Conservation (phyloP, 805 yeast species). For the Saccharomycopsis fermentans region DNA sequence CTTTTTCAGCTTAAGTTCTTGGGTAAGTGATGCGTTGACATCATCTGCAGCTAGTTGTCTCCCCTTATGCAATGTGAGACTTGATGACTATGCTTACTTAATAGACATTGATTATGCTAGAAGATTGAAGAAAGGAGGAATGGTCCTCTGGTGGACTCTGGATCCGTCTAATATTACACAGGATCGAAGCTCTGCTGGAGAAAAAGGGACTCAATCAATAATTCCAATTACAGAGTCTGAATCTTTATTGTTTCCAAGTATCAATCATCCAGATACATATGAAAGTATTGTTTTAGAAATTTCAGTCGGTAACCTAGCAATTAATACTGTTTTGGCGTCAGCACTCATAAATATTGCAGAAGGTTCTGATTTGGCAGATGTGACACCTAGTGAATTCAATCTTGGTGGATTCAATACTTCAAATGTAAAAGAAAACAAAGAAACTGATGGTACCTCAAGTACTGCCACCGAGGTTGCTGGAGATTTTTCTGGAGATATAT, state of each 20-base stretch:
- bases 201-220: slow-evolving; percentile 52
- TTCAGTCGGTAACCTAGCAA: slow-evolving; percentile 65
- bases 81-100: slow-evolving; percentile 67
- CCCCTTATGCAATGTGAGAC: slow-evolving; percentile 76
- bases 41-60: slow-evolving; percentile 65
- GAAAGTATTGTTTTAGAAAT: slow-evolving; percentile 71
- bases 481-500: slow-evolving; percentile 74
- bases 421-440: slow-evolving; percentile 22
- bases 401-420: not conserved
- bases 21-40: slow-evolving; percentile 57
- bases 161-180: slow-evolving; percentile 45
- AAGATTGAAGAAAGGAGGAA: slow-evolving; percentile 48
- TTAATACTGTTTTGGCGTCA: slow-evolving; percentile 81
- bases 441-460: slow-evolving; percentile 13
- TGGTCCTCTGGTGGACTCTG: slow-evolving; percentile 92
- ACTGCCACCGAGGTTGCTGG: slow-evolving; percentile 17
- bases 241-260: slow-evolving; percentile 56
- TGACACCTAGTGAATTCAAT: slow-evolving; percentile 18
- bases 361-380: slow-evolving; percentile 64
- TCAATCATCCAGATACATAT: slow-evolving; percentile 72
- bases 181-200: slow-evolving; percentile 37
- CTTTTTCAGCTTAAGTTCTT: slow-evolving; percentile 59
- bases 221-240: slow-evolving; percentile 38
- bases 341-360: slow-evolving; percentile 79
- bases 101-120: slow-evolving; percentile 87